Conservation (phyloP, 1,139 yeast species). For the Diutina scorzettiae region DNA sequence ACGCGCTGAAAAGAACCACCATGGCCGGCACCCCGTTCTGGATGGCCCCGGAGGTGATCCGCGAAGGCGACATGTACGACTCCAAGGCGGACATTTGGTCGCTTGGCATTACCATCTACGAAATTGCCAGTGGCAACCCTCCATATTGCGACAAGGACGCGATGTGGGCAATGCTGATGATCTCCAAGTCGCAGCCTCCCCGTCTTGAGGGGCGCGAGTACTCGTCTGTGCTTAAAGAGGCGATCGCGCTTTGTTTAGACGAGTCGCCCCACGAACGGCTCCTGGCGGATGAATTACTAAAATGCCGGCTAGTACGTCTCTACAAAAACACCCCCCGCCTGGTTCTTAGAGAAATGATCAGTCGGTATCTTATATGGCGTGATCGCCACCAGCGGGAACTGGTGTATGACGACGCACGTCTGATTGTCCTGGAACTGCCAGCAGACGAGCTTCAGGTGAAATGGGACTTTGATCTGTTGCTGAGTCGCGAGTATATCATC, state of each 20-base stretch:
- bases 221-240: conserved; percentile 66
- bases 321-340: conserved; percentile 50
- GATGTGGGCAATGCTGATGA: conserved; percentile 85
- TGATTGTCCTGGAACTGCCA: conserved; percentile 13
- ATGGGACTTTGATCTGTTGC: conserved; percentile 80
- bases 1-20: conserved; percentile 72
- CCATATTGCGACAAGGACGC: conserved; percentile 96
- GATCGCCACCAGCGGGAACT: conserved; percentile 48
- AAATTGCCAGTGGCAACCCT: conserved; percentile 94
- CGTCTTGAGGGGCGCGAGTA: conserved; percentile 85
- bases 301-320: conserved; percentile 56
- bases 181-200: conserved; percentile 89
- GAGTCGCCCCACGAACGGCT: conserved; percentile 88
- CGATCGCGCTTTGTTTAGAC: conserved; percentile 83
- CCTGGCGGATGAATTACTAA: conserved; percentile 72
- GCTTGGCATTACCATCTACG: conserved; percentile 85
- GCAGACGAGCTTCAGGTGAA: conserved; percentile 45
- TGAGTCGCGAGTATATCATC: conserved; percentile 57
- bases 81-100: conserved; percentile 91
- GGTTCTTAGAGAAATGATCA: conserved; percentile 63
- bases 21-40: conserved; percentile 99
- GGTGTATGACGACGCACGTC: conserved; percentile 23
- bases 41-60: conserved; percentile 99
- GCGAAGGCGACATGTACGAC: conserved; percentile 82
- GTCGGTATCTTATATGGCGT: conserved; percentile 72